A percentile compares a stretch with the other conserved stretches of the same genome.
phyloP scores from a whole-genome alignment of 2,329 filamentous ascomycete genomes.

The Monilinia fructicola region DNA sequence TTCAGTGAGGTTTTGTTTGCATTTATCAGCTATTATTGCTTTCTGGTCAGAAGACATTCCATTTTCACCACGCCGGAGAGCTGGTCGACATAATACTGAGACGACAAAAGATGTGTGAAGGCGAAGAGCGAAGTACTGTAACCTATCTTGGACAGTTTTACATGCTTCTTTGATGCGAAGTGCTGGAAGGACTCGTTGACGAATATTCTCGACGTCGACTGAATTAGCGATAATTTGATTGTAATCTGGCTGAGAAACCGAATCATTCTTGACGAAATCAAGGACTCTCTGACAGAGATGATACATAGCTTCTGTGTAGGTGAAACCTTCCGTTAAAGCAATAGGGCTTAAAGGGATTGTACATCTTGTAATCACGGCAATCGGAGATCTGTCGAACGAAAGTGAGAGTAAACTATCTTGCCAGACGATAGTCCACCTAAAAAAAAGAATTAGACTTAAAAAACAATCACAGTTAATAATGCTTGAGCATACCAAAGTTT shows the following conservation, averaged over 20 bases:
- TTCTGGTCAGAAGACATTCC: conserved; percentile 54
- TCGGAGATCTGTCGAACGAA: conserved; percentile 65
- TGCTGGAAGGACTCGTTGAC: conserved; percentile 51
- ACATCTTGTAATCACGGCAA: conserved; percentile 50
- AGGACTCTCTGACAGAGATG: conserved; percentile 62
- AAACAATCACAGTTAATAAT: background rate
- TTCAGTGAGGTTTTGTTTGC: conserved; percentile 62
- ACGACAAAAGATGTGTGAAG: conserved; percentile 65
- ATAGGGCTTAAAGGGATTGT: conserved; percentile 54
- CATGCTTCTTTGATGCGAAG: conserved; percentile 61
- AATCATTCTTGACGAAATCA: conserved; percentile 39
- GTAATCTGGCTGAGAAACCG: conserved; percentile 32
- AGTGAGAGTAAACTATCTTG: conserved; percentile 65
- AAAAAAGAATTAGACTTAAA: conserved; percentile 21
- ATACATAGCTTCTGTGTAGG: conserved; percentile 65
- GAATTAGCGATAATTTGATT: conserved; percentile 58
- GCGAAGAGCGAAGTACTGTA: conserved; percentile 64
- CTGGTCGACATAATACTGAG: conserved; percentile 63
- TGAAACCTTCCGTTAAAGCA: conserved; percentile 52
- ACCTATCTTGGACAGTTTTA: conserved; percentile 60
- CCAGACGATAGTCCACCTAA: conserved; percentile 62
- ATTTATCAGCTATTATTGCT: conserved; percentile 54
- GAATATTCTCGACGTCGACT: conserved; percentile 45
- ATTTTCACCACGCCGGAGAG: conserved; percentile 52
- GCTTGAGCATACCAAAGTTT: conserved; percentile 37